A percentile compares a stretch with the other conserved stretches of the same genome.
phyloP scores from a whole-genome alignment of 1,284 basidiomycete genomes.

The Porodaedalea pini region DNA sequence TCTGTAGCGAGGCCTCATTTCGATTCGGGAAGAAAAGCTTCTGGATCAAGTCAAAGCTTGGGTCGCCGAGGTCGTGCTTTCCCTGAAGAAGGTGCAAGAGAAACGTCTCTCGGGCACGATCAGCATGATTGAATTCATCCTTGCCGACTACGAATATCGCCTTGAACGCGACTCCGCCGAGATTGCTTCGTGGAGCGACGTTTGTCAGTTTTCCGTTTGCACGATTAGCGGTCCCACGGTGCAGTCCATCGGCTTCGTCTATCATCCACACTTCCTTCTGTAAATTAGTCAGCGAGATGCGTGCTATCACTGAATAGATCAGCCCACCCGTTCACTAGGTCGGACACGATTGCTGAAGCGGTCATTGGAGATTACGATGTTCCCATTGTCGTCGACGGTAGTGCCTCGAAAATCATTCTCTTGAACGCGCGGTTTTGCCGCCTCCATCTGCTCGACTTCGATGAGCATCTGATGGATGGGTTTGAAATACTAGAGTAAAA shows the following conservation, averaged over 20 bases:
- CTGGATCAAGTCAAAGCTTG: constrained; percentile 28
- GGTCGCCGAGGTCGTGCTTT: constrained; percentile 25
- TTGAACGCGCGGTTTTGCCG: constrained; percentile 24
- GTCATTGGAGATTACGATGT: constrained; percentile 30
- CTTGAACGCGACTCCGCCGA: constrained; percentile 23
- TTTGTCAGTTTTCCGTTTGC: constrained; percentile 32
- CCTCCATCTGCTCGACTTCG: constrained; percentile 30
- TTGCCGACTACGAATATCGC: constrained; percentile 36
- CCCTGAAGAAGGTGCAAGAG: constrained; percentile 32
- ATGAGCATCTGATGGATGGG: constrained; percentile 26
- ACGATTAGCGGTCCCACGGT: constrained; percentile 28
- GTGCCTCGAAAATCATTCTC: constrained; percentile 19
- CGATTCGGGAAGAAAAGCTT: constrained; percentile 33
- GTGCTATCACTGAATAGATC: neutral
- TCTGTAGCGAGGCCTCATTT: neutral
- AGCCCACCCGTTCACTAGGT: constrained; percentile 31
- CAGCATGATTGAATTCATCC: constrained; percentile 34
- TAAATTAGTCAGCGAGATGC: neutral
- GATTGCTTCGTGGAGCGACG: constrained; percentile 23
- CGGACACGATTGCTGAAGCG: constrained; percentile 37
- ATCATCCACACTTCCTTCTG: constrained; percentile 33
- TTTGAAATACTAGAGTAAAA: constrained; percentile 12
- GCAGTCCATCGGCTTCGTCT: constrained; percentile 27
- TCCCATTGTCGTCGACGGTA: constrained; percentile 23
- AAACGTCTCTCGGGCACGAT: constrained; percentile 36